Percentiles rank a stretch among this genome's conserved stretches.
These are phyloP conservation scores for Trichosanthes cucumerina DNA, from an alignment of 306 rosid genomes.

Conservation along the genomic window DNA sequence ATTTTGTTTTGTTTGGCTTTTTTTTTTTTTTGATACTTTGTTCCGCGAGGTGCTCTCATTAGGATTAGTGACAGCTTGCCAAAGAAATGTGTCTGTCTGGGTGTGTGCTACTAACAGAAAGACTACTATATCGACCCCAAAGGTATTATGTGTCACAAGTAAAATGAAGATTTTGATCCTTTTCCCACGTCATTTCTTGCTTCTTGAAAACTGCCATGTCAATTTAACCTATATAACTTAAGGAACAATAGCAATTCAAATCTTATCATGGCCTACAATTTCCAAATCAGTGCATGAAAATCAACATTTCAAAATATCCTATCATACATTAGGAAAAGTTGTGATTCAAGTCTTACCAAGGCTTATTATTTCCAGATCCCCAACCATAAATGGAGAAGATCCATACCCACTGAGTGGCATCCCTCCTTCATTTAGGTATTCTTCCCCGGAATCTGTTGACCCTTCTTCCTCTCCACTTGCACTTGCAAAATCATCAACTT, in stretches of 20 bases:
- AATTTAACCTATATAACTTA: not conserved
- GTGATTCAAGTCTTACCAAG: slow-evolving; percentile 42
- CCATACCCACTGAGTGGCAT: slow-evolving; percentile 28
- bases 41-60: not conserved
- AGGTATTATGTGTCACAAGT: not conserved
- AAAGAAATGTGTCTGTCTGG: not conserved
- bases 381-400: slow-evolving; percentile 53
- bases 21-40: not conserved
- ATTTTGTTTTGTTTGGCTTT: not conserved
- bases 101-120: not conserved
- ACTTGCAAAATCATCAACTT: slow-evolving; percentile 41
- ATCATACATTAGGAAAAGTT: not conserved
- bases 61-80: not conserved
- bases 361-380: slow-evolving; percentile 66
- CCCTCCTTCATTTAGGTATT: slow-evolving; percentile 40
- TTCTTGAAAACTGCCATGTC: not conserved
- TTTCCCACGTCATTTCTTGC: not conserved
- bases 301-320: not conserved
- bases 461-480: slow-evolving; percentile 64
- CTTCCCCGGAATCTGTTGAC: slow-evolving; percentile 66
- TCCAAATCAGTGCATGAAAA: not conserved
- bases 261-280: not conserved
- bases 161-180: not conserved
- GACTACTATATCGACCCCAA: not conserved
- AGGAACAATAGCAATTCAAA: slow-evolving; percentile 13